Evolutionary conservation across 2,329 filamentous ascomycete genomes (phyloP), one percentile per base, ranked within the genome.

Genomic region (Apiospora arundinis): DNA sequence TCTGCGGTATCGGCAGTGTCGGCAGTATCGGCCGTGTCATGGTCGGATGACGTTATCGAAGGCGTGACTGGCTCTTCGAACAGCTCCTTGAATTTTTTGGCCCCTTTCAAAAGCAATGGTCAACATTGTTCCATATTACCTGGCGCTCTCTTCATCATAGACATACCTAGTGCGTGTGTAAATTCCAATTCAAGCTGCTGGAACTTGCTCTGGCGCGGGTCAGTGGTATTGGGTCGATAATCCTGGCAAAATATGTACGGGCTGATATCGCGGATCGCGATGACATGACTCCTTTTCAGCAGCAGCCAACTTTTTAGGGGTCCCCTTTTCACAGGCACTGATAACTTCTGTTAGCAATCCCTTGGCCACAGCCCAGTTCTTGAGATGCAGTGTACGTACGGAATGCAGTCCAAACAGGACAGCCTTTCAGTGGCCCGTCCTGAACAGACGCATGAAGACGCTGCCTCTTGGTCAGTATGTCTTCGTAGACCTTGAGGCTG

Each of bases 351-450:
- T 70, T 18, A 69, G 67, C 7, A 49, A 21, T 21, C 18, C 12
- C 18, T 18, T 32, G 69, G 12, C 8, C n/a, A 9, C 70, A 16
- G 32, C 69, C 18, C 23, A 12, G 18, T 14, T 32, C 63, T 14
- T n/a, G 67, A 18, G 52, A 21, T 37, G 60, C 4, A 28, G 14
- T 11, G 37, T 66, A 75, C 85, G 37, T 81, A 90, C 89, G 81
- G 75, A 92, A 92, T 2, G 89, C 89, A 2, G 89, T 91, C 90
- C 90, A 92, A 11, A 92, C 84, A 1, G 89, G 90, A 74, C 88
- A 90, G 68, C 82, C 82, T 42, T 81, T 82, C 68, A 90, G 76
- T 69, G 86, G 84, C 2, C 88, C 89, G n/a, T 87, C 85, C 82
- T 84, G 86, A 0, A 89, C 85, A 1, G 87, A 83, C 16, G 88